phyloP scores from a whole-genome alignment of 2,329 filamentous ascomycete species.

The Sporothrix brasiliensis region DNA sequence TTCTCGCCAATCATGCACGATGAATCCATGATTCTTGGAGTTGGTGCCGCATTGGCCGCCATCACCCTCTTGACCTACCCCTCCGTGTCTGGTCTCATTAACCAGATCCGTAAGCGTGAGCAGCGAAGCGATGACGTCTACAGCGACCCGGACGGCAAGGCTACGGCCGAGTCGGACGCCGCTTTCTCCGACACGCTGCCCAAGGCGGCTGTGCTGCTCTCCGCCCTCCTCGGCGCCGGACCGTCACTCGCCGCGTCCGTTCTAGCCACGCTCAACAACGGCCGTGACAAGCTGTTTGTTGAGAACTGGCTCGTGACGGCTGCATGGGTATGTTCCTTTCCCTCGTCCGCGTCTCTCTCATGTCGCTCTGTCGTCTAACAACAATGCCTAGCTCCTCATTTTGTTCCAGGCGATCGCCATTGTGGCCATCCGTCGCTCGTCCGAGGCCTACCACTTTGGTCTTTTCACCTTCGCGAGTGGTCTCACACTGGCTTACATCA shows the following conservation, averaged over 20 bases:
- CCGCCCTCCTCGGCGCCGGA: conserved; percentile 57
- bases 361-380: not conserved
- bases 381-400: conserved; percentile 50
- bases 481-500: conserved; percentile 49
- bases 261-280: conserved; percentile 49
- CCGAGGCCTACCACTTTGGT: conserved; percentile 58
- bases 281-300: conserved; percentile 49
- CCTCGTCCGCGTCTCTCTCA: not conserved
- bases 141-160: conserved; percentile 69
- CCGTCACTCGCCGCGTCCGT: conserved; percentile 61
- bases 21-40: conserved; percentile 39
- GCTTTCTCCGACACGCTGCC: conserved; percentile 64
- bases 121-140: conserved; percentile 52
- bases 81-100: conserved; percentile 39
- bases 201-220: conserved; percentile 57
- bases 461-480: conserved; percentile 55
- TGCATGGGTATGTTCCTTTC: conserved; percentile 60
- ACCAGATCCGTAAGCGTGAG: conserved; percentile 40
- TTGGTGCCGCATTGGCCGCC: conserved; percentile 39
- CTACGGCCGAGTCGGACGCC: conserved; percentile 63
- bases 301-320: conserved; percentile 63
- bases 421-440: conserved; percentile 53
- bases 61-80: conserved; percentile 42
- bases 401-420: conserved; percentile 56
- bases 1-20: conserved; percentile 38